These are phyloP conservation scores for Globisporangium nunn DNA, from an alignment of 352 stramenopile genomes.

Conservation along the genomic window DNA sequence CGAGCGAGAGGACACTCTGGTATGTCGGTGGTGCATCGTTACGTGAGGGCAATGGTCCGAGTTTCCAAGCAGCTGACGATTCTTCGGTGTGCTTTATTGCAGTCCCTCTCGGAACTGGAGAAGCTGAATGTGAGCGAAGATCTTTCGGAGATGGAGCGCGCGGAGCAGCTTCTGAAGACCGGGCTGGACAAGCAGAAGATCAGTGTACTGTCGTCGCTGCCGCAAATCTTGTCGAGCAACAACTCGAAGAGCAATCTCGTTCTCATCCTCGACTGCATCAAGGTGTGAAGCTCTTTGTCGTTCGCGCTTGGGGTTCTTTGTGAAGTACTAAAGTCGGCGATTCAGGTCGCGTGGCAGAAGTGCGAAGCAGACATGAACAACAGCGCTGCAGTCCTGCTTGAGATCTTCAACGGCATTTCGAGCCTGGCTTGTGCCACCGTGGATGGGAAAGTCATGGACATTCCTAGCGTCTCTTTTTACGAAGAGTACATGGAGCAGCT, in stretches of 20 bases:
- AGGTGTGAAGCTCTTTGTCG: conserved; percentile 24
- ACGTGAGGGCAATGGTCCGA: too few species aligned
- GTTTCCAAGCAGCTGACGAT: background rate
- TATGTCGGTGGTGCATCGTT: conserved; percentile 11
- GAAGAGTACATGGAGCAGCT: conserved; percentile 56
- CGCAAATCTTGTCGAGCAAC: conserved; percentile 65
- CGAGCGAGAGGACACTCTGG: conserved; percentile 70
- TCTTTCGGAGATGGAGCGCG: conserved; percentile 72
- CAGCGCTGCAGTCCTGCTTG: conserved; percentile 35
- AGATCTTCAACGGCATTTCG: conserved; percentile 56
- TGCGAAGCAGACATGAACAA: conserved; percentile 43
- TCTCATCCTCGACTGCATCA: conserved; percentile 64
- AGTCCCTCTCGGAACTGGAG: conserved; percentile 79
- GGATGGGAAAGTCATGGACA: conserved; percentile 61
- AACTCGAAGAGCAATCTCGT: conserved; percentile 67
- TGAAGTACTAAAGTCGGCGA: too few species aligned
- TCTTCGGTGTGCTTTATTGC: background rate
- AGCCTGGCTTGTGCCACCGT: conserved; percentile 54
- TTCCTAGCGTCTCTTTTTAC: conserved; percentile 46
- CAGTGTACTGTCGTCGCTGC: conserved; percentile 57
- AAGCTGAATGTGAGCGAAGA: conserved; percentile 85
- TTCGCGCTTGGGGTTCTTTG: too few species aligned
- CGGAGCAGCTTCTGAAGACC: conserved; percentile 68
- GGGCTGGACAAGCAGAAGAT: conserved; percentile 80
- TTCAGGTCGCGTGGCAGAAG: conserved; percentile 53